A percentile compares a stretch with the other conserved stretches of the same genome.
These are phyloP conservation scores for Meyerozyma carpophila DNA, from an alignment of 1,139 yeast genomes.

Conservation along the genomic window DNA sequence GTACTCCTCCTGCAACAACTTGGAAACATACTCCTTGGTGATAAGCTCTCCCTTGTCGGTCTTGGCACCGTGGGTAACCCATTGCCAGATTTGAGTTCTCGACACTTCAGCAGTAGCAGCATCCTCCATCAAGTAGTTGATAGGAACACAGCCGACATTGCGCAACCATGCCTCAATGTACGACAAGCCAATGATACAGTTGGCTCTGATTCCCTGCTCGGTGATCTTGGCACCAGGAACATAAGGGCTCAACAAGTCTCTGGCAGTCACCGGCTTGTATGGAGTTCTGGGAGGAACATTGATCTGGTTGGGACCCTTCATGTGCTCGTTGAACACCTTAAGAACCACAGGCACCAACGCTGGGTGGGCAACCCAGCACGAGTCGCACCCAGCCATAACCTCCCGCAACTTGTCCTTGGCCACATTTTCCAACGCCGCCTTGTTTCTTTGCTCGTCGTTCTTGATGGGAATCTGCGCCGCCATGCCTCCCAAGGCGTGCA, in stretches of 20 bases:
- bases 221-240: conserved; percentile 63
- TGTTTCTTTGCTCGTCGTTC: conserved; percentile 59
- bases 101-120: conserved; percentile 88
- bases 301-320: conserved; percentile 84
- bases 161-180: conserved; percentile 84
- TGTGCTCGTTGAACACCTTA: conserved; percentile 72
- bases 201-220: conserved; percentile 69
- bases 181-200: conserved; percentile 65
- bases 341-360: conserved; percentile 72
- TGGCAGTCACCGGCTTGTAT: conserved; percentile 49
- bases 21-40: conserved; percentile 51
- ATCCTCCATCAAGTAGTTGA: conserved; percentile 80
- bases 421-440: conserved; percentile 65
- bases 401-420: conserved; percentile 71
- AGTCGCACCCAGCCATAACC: conserved; percentile 71
- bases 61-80: conserved; percentile 70
- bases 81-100: conserved; percentile 76
- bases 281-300: conserved; percentile 50
- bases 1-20: conserved; percentile 58
- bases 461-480: conserved; percentile 81
- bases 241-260: conserved; percentile 65
- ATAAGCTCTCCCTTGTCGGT: conserved; percentile 57
- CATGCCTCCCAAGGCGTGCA: conserved; percentile 70
- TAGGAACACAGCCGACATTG: conserved; percentile 77
- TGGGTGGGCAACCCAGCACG: conserved; percentile 83